Conservation (phyloP, 2,329 filamentous ascomycete genomes). For the Arthrobotrys musiformis region DNA sequence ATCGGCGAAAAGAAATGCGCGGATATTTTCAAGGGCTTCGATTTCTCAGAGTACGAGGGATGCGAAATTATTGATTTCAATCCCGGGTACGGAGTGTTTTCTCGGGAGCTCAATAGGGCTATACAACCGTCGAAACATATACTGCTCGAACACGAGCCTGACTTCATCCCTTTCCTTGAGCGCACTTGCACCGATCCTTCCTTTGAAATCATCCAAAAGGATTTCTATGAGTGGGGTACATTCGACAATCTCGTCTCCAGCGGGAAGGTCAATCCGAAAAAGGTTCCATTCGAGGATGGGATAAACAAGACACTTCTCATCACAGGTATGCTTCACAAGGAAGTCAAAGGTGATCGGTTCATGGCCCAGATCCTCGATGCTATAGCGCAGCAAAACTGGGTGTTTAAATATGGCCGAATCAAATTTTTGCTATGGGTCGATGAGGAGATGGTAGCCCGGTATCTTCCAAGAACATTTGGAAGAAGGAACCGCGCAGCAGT, state of each 20-base stretch:
- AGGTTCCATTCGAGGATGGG: conserved; percentile 62
- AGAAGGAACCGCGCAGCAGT: conserved; percentile 70
- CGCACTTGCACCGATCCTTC: conserved; percentile 67
- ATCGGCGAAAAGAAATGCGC: conserved; percentile 64
- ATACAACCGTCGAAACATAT: conserved; percentile 84
- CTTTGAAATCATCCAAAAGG: conserved; percentile 68
- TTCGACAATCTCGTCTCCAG: conserved; percentile 69
- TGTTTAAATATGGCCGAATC: conserved; percentile 81
- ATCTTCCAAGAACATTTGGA: conserved; percentile 72
- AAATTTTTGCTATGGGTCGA: conserved; percentile 80
- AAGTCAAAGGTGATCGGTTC: conserved; percentile 67
- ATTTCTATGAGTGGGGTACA: conserved; percentile 72
- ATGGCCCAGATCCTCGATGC: conserved; percentile 72
- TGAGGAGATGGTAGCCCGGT: conserved; percentile 69
- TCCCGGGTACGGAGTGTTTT: conserved; percentile 83
- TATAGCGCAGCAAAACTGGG: conserved; percentile 70
- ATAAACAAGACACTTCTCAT: conserved; percentile 80
- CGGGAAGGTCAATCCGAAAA: conserved; percentile 70
- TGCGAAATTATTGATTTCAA: conserved; percentile 90
- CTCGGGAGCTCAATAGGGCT: conserved; percentile 76
- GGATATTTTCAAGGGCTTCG: conserved; percentile 76
- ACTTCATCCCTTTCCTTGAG: conserved; percentile 72
- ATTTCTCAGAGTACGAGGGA: conserved; percentile 75
- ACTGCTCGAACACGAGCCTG: conserved; percentile 77
- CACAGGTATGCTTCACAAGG: conserved; percentile 73